Conservation (phyloP, 768 basidiomycete species). For the Coprinellus micaceus region DNA sequence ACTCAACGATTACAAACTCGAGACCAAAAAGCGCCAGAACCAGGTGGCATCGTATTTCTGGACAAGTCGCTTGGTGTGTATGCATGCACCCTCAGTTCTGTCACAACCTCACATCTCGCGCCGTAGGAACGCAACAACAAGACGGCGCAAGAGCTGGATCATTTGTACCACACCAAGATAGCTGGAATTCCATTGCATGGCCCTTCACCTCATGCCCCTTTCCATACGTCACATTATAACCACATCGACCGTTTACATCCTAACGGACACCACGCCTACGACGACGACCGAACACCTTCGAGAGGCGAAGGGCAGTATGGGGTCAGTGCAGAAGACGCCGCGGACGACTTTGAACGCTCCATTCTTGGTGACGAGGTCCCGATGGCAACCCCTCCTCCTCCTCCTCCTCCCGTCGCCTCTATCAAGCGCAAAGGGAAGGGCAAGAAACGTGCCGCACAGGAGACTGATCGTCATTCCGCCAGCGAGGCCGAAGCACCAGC, state of each 20-base stretch:
- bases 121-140: slow-evolving; percentile 66
- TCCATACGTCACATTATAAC: slow-evolving; percentile 1
- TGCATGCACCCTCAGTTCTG: background rate
- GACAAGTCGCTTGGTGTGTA: slow-evolving; percentile 55
- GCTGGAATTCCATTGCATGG: slow-evolving; percentile 41
- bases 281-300: slow-evolving; percentile 9
- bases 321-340: slow-evolving; percentile 51
- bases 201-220: slow-evolving; percentile 25
- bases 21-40: slow-evolving; percentile 69
- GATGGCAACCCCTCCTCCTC: slow-evolving; percentile 10
- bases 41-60: slow-evolving; percentile 76
- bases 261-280: slow-evolving; percentile 30
- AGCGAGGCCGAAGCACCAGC: slow-evolving; percentile 52
- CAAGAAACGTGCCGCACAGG: slow-evolving; percentile 48
- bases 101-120: slow-evolving; percentile 6
- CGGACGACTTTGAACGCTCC: slow-evolving; percentile 54
- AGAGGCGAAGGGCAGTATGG: slow-evolving; percentile 15
- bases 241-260: slow-evolving; percentile 6
- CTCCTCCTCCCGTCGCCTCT: slow-evolving; percentile 14
- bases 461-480: slow-evolving; percentile 51
- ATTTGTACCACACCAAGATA: slow-evolving; percentile 52
- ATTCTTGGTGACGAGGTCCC: slow-evolving; percentile 37
- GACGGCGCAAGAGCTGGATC: slow-evolving; percentile 57
- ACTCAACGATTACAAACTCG: slow-evolving; percentile 62
- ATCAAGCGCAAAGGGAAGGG: slow-evolving; percentile 40